Conservation (phyloP, 495 filamentous ascomycete species). For the Penicillium flavigenum region DNA sequence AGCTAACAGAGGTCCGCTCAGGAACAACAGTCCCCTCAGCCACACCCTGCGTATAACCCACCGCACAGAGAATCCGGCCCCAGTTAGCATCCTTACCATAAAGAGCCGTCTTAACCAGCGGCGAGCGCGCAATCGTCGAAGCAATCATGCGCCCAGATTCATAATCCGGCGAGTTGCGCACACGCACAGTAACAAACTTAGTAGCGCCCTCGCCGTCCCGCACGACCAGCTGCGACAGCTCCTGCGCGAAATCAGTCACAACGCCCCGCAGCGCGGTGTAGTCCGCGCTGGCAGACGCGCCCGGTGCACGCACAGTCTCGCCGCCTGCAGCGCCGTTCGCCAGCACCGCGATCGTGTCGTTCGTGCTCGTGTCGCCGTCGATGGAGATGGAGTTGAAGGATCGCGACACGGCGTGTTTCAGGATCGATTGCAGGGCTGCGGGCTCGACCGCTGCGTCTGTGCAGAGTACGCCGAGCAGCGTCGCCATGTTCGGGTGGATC, state of each 20-base stretch:
- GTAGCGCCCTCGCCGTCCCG: slow-evolving; percentile 97
- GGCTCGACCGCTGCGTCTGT: slow-evolving; percentile 86
- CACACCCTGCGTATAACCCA: slow-evolving; percentile 79
- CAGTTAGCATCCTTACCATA: slow-evolving; percentile 98
- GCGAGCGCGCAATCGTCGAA: slow-evolving; percentile 85
- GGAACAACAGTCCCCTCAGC: slow-evolving; percentile 65
- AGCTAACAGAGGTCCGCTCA: slow-evolving; percentile 85
- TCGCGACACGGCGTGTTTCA: slow-evolving; percentile 72
- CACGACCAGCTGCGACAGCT: slow-evolving; percentile 88
- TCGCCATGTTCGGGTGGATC: slow-evolving; percentile 99
- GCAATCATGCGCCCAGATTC: slow-evolving; percentile 69
- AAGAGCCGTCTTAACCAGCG: slow-evolving; percentile 94
- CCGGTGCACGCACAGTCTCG: slow-evolving; percentile 32
- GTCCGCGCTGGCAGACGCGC: slow-evolving; percentile 55
- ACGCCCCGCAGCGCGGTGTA: slow-evolving; percentile 64
- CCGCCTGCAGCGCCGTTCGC: slow-evolving; percentile 94
- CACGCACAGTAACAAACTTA: slow-evolving; percentile 94
- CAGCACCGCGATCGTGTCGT: slow-evolving; percentile 91
- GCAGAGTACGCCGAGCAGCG: slow-evolving; percentile 87
- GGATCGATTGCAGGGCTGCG: slow-evolving; percentile 61
- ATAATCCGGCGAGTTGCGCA: slow-evolving; percentile 68
- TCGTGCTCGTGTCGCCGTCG: slow-evolving; percentile 94
- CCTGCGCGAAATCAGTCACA: slow-evolving; percentile 73
- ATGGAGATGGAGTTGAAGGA: slow-evolving; percentile 98
- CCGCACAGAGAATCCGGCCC: slow-evolving; percentile 94